Conservation (phyloP, 805 yeast species). For the Ogataea salicorniae region DNA sequence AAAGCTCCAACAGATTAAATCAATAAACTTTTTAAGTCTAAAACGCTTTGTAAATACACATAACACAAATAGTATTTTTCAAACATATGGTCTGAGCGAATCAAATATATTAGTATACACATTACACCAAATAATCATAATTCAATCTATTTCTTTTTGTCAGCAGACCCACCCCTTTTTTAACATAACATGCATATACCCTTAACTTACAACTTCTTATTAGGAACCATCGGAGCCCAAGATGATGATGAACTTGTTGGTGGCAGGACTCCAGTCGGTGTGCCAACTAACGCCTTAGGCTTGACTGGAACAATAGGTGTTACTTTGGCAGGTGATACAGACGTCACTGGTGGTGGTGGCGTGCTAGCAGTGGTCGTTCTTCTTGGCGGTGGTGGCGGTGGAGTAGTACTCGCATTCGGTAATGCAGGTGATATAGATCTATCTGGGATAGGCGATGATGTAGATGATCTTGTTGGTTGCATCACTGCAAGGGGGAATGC, state of each 20-base stretch:
- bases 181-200: no score
- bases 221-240: conserved; percentile 32
- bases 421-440: background rate
- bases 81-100: no score
- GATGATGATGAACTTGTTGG: background rate
- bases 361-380: conserved; percentile 2
- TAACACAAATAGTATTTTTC: no score
- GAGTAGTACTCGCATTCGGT: conserved; percentile 12
- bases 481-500: conserved; percentile 21
- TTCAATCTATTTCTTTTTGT: background rate
- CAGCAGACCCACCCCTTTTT: no score
- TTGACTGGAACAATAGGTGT: conserved; percentile 31
- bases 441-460: conserved; percentile 16
- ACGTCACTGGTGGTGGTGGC: background rate
- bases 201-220: conserved; percentile 17
- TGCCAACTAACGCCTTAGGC: conserved; percentile 22
- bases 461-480: conserved; percentile 28
- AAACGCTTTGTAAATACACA: no score
- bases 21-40: no score
- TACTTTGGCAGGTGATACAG: conserved; percentile 12
- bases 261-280: conserved; percentile 8
- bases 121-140: background rate
- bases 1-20: no score
- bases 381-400: conserved; percentile 29
- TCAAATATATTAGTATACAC: background rate